Evolutionary conservation across 768 basidiomycete genomes (phyloP), one percentile per base, ranked within the genome.

Genomic region (Plicaturopsis crispa): DNA sequence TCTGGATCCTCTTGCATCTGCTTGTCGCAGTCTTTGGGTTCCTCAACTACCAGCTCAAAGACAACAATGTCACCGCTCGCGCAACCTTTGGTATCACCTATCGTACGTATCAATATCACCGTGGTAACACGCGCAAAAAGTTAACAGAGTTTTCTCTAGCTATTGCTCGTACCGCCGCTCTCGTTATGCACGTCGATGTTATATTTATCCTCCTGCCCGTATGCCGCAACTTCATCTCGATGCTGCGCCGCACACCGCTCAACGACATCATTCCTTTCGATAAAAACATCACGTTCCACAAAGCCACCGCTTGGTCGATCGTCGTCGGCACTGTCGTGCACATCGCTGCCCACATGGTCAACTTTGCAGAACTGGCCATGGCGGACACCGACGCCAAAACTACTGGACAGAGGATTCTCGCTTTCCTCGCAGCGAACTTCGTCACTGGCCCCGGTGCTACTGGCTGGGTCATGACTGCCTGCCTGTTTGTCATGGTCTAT

Each of bases 151-250:
- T n/a, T 23, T 38, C 39, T 13, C 8, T 47, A 93, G 91, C 80
- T 31, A 84, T 88, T 48, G 91, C 93, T 34, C 82, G 91, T 59
- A 62, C 82, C 3, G 85, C 92, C 31, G 94, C 93, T 4, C 79
- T 96, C 32, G 78, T 93, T 35, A 75, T 96, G 6, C 90, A 96
- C 50, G 72, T 94, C 51, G 88, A 96, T 61, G 81, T 90, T 43
- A 78, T 88, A 46, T 88, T 94, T 68, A 92, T 98, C 59, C 78
- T 97, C 35, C 75, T 98, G 21, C 94, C 93, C 19, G 76, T 97
- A 56, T 97, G 93, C 72, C 80, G 93, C 44, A 93, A 90, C 65
- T 90, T 96, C 63, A 76, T 96, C 59, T 93, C 91, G 17, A 49
- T 93, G 33, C 71, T 94, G 34, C 84, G 94, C 19, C 78, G 81